Evolutionary conservation across 2,329 filamentous ascomycete genomes (phyloP), one percentile per base, ranked within the genome.

Genomic region (Fusarium circinatum): DNA sequence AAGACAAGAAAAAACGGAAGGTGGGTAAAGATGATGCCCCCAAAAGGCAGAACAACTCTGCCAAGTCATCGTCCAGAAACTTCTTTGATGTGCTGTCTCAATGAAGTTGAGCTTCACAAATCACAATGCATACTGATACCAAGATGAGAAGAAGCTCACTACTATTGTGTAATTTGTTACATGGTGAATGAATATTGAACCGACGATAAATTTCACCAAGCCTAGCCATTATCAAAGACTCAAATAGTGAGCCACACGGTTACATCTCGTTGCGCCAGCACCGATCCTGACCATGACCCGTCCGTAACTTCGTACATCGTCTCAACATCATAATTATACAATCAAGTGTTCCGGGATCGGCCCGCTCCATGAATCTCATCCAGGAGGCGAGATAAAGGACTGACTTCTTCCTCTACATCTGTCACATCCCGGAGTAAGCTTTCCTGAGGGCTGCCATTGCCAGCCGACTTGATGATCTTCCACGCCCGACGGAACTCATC

Each of bases 401-500:
- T 73, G 22, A 48, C 58, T n/a, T 64, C 67, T 30, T 79, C 73
- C 12, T 76, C 71, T 15, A 69, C 58, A 17, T 79, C 75, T 30
- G 87, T 80, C 73, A 86, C 76, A 80, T 92, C 83, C 71, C 89
- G 78, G 71, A 90, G 75, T 78, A 94, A 77, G 60, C 89, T 77
- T 70, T 91, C 88, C 11, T 80, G 77, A 11, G 70, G 65, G 9
- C 66, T 74, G 5, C 77, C 81, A 48, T 83, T 85, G 9, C 89
- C 87, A 6, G 88, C 82, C 12, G 82, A 82, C 72, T 84, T 86
- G 71, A 95, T 89, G 65, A 97, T 92, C 41, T 89, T 86, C 89
- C 93, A 93, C 6, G 94, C 94, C 26, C 94, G 89, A 24, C 94
- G 88, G 78, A 97, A 96, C 82, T 98, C 94, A 76, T 96, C 92